A percentile compares a stretch with the other conserved stretches of the same genome.
phyloP scores from a whole-genome alignment of 202 grass and related monocot genomes.

The Digitaria exilis region DNA sequence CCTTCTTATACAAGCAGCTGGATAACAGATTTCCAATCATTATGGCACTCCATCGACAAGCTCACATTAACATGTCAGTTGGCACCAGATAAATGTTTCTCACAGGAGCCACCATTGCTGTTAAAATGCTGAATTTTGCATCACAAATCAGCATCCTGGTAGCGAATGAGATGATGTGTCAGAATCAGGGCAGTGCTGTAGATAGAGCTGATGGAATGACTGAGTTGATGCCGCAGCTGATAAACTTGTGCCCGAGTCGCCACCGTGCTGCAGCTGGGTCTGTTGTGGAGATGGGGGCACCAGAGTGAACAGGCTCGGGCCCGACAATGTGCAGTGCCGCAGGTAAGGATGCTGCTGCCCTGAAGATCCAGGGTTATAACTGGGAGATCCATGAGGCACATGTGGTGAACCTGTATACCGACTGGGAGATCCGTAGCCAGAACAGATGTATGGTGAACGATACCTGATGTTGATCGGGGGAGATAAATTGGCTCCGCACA shows the following conservation, averaged over 20 bases:
- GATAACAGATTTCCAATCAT: background rate
- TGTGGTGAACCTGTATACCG: slow-evolving; percentile 45
- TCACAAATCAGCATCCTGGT: slow-evolving; percentile 52
- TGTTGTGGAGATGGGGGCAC: slow-evolving; percentile 33
- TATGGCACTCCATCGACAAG: background rate
- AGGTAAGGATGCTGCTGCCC: slow-evolving; percentile 47
- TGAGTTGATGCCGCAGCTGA: slow-evolving; percentile 21
- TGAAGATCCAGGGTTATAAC: slow-evolving; percentile 32
- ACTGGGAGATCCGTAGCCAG: slow-evolving; percentile 50
- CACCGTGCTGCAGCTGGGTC: slow-evolving; percentile 32
- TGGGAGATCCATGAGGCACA: slow-evolving; percentile 1
- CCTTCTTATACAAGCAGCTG: background rate
- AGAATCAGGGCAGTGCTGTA: slow-evolving; percentile 47
- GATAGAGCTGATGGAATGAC: slow-evolving; percentile 36
- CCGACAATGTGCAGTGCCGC: slow-evolving; percentile 39
- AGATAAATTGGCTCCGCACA: slow-evolving; percentile 47
- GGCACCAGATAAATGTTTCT: background rate
- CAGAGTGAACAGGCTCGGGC: slow-evolving; percentile 50
- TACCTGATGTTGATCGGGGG: slow-evolving; percentile 58
- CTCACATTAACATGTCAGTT: background rate
- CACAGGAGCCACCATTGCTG: background rate
- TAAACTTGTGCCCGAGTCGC: slow-evolving; percentile 33
- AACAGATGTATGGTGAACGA: slow-evolving; percentile 41
- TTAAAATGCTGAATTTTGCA: slow-evolving; percentile 10
- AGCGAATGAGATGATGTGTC: slow-evolving; percentile 54